Conservation (phyloP, 2,329 filamentous ascomycete species). For the Fusarium algeriense region DNA sequence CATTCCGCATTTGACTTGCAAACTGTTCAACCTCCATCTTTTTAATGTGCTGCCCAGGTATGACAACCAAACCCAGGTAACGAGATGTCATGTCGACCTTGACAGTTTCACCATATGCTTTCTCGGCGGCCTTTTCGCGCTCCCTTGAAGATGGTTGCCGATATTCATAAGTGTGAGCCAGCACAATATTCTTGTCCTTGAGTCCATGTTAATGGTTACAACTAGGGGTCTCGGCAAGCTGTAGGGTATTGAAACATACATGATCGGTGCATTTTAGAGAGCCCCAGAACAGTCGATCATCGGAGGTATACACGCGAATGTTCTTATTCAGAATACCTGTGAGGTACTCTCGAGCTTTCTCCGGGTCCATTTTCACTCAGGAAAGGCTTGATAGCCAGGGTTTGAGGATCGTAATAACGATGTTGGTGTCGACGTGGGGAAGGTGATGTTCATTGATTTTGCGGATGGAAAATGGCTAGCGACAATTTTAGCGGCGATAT, state of each 20-base stretch:
- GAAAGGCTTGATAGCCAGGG: not conserved
- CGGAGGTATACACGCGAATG: slow-evolving; percentile 82
- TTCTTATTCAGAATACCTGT: slow-evolving; percentile 80
- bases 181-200: slow-evolving; percentile 89
- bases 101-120: slow-evolving; percentile 58
- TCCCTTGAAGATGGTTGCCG: slow-evolving; percentile 74
- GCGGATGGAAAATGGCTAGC: slow-evolving; percentile 10
- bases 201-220: slow-evolving; percentile 2
- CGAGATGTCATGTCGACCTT: slow-evolving; percentile 83
- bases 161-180: slow-evolving; percentile 90
- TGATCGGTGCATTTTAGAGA: slow-evolving; percentile 95
- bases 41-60: slow-evolving; percentile 86
- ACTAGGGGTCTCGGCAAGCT: not conserved
- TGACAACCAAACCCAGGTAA: slow-evolving; percentile 88
- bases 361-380: slow-evolving; percentile 59
- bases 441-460: slow-evolving; percentile 22
- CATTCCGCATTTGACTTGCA: slow-evolving; percentile 62
- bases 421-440: slow-evolving; percentile 9
- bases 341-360: slow-evolving; percentile 68
- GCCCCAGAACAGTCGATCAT: slow-evolving; percentile 89
- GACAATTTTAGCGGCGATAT: slow-evolving; percentile 30
- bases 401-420: slow-evolving; percentile 2
- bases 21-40: slow-evolving; percentile 91
- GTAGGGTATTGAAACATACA: slow-evolving; percentile 62
- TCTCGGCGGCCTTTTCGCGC: slow-evolving; percentile 53